phyloP scores from a whole-genome alignment of 2,329 filamentous ascomycete species.

The Tolypocladium amazonense region DNA sequence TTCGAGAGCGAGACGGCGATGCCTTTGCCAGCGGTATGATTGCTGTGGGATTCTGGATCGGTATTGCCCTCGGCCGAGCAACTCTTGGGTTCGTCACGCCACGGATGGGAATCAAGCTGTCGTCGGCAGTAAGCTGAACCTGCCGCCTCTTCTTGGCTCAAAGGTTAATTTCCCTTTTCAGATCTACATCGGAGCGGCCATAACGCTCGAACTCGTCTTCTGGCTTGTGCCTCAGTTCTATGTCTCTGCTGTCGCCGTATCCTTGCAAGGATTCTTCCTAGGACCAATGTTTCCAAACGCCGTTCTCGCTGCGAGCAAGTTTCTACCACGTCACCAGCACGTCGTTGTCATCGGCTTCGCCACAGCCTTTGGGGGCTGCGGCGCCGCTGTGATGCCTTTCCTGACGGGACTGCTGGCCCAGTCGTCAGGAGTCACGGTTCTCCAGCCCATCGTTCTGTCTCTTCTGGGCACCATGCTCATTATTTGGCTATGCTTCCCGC shows the following conservation, averaged over 20 bases:
- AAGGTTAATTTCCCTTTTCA: constrained; percentile 6
- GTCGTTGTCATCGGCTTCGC: constrained; percentile 75
- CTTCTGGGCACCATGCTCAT: constrained; percentile 31
- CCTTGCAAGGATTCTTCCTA: constrained; percentile 67
- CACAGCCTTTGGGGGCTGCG: constrained; percentile 64
- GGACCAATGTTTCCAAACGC: constrained; percentile 71
- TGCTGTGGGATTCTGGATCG: constrained; percentile 76
- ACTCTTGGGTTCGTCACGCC: constrained; percentile 68
- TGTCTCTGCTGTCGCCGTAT: constrained; percentile 60
- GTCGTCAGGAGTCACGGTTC: constrained; percentile 39
- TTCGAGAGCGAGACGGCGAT: constrained; percentile 58
- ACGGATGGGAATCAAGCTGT: constrained; percentile 57
- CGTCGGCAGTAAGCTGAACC: constrained; percentile 27
- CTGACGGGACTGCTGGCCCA: constrained; percentile 56
- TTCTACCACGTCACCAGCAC: constrained; percentile 63
- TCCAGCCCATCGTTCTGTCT: constrained; percentile 47
- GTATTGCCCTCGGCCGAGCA: constrained; percentile 64
- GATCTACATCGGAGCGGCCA: constrained; percentile 53
- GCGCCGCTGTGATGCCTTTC: constrained; percentile 57
- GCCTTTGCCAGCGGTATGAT: constrained; percentile 65
- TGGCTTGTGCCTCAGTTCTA: constrained; percentile 74
- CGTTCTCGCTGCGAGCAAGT: constrained; percentile 61
- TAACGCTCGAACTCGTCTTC: constrained; percentile 61
- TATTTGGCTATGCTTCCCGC: constrained; percentile 36
- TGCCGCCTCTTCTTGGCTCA: constrained; percentile 22